phyloP scores from a whole-genome alignment of 1,284 basidiomycete genomes.

The Heterobasidion irregulare region DNA sequence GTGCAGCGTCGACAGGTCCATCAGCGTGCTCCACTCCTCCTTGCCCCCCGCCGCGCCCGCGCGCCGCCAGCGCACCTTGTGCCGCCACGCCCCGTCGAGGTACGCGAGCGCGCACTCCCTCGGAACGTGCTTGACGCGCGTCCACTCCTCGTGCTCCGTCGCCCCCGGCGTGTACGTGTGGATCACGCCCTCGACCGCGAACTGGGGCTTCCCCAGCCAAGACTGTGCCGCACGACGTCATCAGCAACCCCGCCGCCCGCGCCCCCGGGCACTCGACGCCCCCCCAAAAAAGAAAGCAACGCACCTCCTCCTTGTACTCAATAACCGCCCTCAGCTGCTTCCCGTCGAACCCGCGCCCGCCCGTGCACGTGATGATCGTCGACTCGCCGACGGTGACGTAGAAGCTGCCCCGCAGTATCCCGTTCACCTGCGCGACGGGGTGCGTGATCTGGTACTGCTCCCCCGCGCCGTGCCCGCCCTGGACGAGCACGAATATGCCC shows the following conservation, averaged over 20 bases:
- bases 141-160: slow-evolving; percentile 69
- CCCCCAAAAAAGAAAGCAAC: too few relatives aligned
- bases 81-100: slow-evolving; percentile 88
- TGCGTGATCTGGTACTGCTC: slow-evolving; percentile 88
- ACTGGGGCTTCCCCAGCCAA: slow-evolving; percentile 89
- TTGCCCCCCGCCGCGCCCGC: slow-evolving; percentile 21
- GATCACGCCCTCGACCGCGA: slow-evolving; percentile 84
- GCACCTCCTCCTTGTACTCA: slow-evolving; percentile 94
- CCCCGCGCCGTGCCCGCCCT: slow-evolving; percentile 69
- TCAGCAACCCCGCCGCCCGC: neutral
- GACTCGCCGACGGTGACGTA: slow-evolving; percentile 84
- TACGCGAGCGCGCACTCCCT: slow-evolving; percentile 68
- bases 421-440: slow-evolving; percentile 86
- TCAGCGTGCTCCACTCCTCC: slow-evolving; percentile 55
- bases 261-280: neutral
- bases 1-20: slow-evolving; percentile 72
- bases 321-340: slow-evolving; percentile 73
- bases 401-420: slow-evolving; percentile 82
- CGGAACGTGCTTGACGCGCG: slow-evolving; percentile 87
- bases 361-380: slow-evolving; percentile 77
- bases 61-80: slow-evolving; percentile 73
- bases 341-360: slow-evolving; percentile 41
- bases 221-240: slow-evolving; percentile 37
- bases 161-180: slow-evolving; percentile 68
- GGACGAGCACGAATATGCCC: slow-evolving; percentile 80